Conservation (phyloP, 2,329 filamentous ascomycete species). For the Calonectria henricotiae region DNA sequence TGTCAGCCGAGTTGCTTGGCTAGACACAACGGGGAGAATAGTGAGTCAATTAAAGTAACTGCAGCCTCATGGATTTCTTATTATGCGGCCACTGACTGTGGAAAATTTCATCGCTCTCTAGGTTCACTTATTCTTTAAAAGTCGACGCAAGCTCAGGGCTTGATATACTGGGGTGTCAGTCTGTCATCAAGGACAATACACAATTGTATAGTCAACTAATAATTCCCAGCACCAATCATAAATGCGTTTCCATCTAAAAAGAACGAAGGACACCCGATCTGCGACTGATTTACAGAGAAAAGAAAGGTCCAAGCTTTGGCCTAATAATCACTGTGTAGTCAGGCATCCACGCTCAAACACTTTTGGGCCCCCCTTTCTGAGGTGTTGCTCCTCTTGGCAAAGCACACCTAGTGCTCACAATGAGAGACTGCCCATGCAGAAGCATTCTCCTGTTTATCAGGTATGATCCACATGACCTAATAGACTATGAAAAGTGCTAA, state of each 20-base stretch:
- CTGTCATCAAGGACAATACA: background rate
- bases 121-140: background rate
- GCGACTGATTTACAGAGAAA: background rate
- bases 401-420: background rate
- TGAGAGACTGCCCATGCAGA: background rate
- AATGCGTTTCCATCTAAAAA: background rate
- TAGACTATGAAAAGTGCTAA: background rate
- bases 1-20: background rate
- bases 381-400: background rate
- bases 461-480: background rate
- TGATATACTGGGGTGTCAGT: background rate
- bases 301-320: background rate
- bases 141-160: background rate
- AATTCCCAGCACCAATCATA: background rate
- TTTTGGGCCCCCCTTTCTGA: background rate
- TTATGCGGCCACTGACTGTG: background rate
- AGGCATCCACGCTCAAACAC: background rate
- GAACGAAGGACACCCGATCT: background rate
- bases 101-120: background rate
- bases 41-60: too few relatives aligned
- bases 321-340: background rate
- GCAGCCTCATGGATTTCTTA: too few relatives aligned
- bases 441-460: background rate
- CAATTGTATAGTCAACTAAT: slow-evolving; percentile 8
- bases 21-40: background rate